Percentiles rank a stretch among this genome's conserved stretches.
These are phyloP conservation scores for Ceratobasidium theobromae DNA, from an alignment of 1,284 basidiomycete genomes.

Conservation along the genomic window DNA sequence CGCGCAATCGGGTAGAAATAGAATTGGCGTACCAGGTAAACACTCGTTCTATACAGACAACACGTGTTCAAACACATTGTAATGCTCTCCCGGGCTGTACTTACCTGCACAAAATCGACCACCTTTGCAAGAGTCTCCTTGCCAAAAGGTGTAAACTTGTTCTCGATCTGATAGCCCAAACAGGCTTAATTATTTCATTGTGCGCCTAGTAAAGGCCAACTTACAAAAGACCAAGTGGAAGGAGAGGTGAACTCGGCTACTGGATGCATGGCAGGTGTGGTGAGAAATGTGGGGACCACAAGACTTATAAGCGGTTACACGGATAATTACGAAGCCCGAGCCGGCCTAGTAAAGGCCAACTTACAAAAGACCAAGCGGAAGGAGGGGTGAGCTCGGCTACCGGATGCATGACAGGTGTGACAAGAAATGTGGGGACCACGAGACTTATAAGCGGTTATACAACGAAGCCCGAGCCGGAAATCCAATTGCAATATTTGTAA, in stretches of 20 bases:
- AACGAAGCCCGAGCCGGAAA: no score
- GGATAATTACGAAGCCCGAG: no score
- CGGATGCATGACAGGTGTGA: slow-evolving; percentile 51
- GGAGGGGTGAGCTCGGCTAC: slow-evolving; percentile 72
- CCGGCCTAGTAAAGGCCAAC: slow-evolving; percentile 36
- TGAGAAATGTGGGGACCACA: not conserved
- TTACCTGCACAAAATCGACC: slow-evolving; percentile 80
- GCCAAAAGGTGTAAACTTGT: slow-evolving; percentile 86
- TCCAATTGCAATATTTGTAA: not conserved
- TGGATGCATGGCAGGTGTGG: slow-evolving; percentile 51
- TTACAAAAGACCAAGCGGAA: slow-evolving; percentile 79
- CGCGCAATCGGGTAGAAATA: not conserved
- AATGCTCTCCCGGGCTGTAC: slow-evolving; percentile 38
- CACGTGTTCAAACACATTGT: slow-evolving; percentile 1
- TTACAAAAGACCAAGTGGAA: slow-evolving; percentile 79
- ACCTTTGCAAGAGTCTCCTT: slow-evolving; percentile 85
- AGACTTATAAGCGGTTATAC: slow-evolving; percentile 21
- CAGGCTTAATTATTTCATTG: not conserved
- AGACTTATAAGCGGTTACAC: slow-evolving; percentile 21
- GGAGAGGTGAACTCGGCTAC: slow-evolving; percentile 72
- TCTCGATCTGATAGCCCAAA: slow-evolving; percentile 85
- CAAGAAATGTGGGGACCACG: not conserved
- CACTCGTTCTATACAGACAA: not conserved
- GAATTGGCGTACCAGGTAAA: slow-evolving; percentile 27
- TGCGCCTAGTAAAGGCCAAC: slow-evolving; percentile 35